Base-by-base conservation (phyloP, 768 basidiomycete genomes). In the Pleurotus sapidus region DNA sequence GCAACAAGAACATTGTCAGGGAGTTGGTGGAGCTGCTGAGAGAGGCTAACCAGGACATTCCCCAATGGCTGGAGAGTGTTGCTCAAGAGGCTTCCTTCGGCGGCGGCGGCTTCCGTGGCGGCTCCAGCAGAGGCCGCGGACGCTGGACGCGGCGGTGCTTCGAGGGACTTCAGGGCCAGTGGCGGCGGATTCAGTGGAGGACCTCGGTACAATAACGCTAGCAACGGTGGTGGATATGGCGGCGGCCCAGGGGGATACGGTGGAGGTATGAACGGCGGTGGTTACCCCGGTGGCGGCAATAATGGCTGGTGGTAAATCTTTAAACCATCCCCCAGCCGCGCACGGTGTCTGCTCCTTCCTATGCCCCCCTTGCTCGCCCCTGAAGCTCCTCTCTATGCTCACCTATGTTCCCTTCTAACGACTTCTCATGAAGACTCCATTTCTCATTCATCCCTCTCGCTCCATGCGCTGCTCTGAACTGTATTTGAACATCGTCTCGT, bases 1-100 rank as follows among this genome's bases (percentile, higher is more conserved):
- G 90, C 55, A 98, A 97, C 77, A 88, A 87, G 71, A 90, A 91
- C 70, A 95, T 98, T 59, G 93, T 91, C 56, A 84, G 88, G 57
- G 95, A 97, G 65, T 80, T 99, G 46, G 77, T 99, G 50, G 96
- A 98, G 70, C 83, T 99, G 3, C 83, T 99, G 20, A 84, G 91
- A 53, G 96, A 99, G 74, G 95, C 96, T 49, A 95, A 98, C 71
- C 95, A 97, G 70, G 94, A 96, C 49, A 90, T 95, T 57, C 97
- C 97, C 1, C 54, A 68, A 2, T 99, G 95, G 95, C 79, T 99
- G 54, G 91, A 95, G 68, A 84, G 88, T 9, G 86, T 98, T 58
- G 85, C 87, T 4, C 83, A 87, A 56, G 95, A 98, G 73, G 78
- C 83, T 27, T 81, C 89, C 54, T 93, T 91, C 68, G 88, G 88